Evolutionary conservation across 2,329 filamentous ascomycete genomes (phyloP), one percentile per base, ranked within the genome.

Genomic region (Xylariales sp.): DNA sequence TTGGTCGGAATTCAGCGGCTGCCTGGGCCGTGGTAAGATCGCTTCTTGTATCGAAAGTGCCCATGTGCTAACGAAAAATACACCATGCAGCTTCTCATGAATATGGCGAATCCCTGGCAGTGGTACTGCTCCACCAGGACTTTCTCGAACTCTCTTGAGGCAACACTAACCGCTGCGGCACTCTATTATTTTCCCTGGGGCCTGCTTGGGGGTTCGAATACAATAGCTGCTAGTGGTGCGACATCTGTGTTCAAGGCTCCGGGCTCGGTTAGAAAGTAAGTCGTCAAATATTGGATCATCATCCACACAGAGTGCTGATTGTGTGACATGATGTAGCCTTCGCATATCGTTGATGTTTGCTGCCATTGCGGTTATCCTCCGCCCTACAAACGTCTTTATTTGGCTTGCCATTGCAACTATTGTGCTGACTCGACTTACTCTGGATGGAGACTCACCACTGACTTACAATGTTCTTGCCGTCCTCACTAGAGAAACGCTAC

Each of bases 101-200:
- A 81, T 4, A 61, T 85, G 29, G 67, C 81, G 52, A 95, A 81
- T 61, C 88, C 93, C 6, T 98, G 93, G 89, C 88, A 96, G 60
- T 97, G 88, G 87, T 97, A 93, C 63, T 93, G 85, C 63, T 93
- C 89, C 2, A 91, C 89, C 0, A 78, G 93, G 32, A 95, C 93
- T 1, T 84, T 98, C 55, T 96, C 91, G 38, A 98, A 98, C 64
- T 93, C 83, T 37, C 69, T 97, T 5, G 93, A 98, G 68, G 88
- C 85, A n/a, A 86, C 85, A 1, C 66, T 98, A 49, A 96, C 91
- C 5, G 71, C 85, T 42, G 72, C 80, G 52, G 91, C 89, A 2
- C 68, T 97, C 31, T 81, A 80, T 56, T 78, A 82, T 51, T 97
- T 88, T 86, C 91, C 93, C 11, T 97, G 93, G 90, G 69, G 78